Evolutionary conservation across 2,329 filamentous ascomycete species (phyloP).

Genomic region (Curvularia lunata): DNA sequence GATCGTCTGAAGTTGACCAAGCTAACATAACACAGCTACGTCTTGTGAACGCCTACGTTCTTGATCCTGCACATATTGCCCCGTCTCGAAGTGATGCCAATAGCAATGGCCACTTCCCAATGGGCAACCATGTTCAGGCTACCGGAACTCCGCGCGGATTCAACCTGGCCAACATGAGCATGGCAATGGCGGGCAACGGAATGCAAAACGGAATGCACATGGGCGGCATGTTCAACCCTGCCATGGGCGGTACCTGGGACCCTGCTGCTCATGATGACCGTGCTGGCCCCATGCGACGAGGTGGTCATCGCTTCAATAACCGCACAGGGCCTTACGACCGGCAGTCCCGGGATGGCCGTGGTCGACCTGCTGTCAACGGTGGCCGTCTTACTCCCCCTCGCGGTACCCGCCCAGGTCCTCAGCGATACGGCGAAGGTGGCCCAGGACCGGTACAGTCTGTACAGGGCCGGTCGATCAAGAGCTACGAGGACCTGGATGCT

Average conservation of each 20-base stretch:
- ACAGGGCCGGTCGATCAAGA: slow-evolving; percentile 90
- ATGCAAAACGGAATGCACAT: slow-evolving; percentile 48
- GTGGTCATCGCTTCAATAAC: slow-evolving; percentile 49
- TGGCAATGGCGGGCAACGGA: slow-evolving; percentile 63
- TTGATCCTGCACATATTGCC: slow-evolving; percentile 93
- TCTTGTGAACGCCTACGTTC: slow-evolving; percentile 90
- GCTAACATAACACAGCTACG: slow-evolving; percentile 66
- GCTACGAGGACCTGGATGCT: slow-evolving; percentile 97
- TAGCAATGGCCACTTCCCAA: slow-evolving; percentile 93
- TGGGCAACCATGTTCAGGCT: slow-evolving; percentile 71
- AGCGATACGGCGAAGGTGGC: slow-evolving; percentile 77
- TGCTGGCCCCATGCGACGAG: slow-evolving; percentile 54
- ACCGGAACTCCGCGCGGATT: slow-evolving; percentile 91
- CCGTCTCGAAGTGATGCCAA: slow-evolving; percentile 92
- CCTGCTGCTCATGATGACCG: slow-evolving; percentile 45
- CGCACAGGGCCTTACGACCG: slow-evolving; percentile 52
- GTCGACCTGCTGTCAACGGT: slow-evolving; percentile 55
- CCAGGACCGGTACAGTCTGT: slow-evolving; percentile 89
- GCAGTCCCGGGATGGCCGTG: slow-evolving; percentile 49
- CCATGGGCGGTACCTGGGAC: slow-evolving; percentile 65
- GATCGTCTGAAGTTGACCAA: neutral
- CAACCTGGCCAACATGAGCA: slow-evolving; percentile 76
- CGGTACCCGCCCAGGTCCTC: slow-evolving; percentile 56
- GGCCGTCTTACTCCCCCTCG: slow-evolving; percentile 59
- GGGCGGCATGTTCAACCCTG: slow-evolving; percentile 58